These are phyloP conservation scores for Arthrobotrys iridis DNA, from an alignment of 2,329 filamentous ascomycete genomes.

Conservation along the genomic window DNA sequence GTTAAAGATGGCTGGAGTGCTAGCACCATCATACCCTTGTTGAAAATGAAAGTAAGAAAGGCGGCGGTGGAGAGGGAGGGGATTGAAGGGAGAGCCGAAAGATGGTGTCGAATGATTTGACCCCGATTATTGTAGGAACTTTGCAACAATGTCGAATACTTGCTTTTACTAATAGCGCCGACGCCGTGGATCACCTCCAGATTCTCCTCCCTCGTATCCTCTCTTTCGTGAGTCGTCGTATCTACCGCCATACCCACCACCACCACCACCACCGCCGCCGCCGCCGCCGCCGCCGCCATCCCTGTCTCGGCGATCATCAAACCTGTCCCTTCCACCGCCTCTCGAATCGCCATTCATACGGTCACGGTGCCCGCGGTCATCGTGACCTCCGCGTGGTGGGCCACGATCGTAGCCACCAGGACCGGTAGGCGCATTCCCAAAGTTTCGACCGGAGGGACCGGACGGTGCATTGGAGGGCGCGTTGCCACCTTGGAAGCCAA, in stretches of 20 bases:
- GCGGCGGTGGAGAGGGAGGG: constrained; percentile 7
- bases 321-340: constrained; percentile 55
- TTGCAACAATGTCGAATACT: constrained; percentile 18
- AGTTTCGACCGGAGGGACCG: constrained; percentile 68
- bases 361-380: constrained; percentile 48
- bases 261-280: constrained; percentile 32
- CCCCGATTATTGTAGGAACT: neutral
- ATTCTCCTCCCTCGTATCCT: constrained; percentile 54
- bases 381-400: constrained; percentile 40
- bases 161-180: constrained; percentile 46
- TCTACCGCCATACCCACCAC: constrained; percentile 46
- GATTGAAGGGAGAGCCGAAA: constrained; percentile 4
- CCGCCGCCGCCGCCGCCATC: constrained; percentile 53
- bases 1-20: constrained; percentile 54
- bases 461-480: constrained; percentile 70
- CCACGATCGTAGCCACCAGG: constrained; percentile 58
- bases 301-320: constrained; percentile 54
- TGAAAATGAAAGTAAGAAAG: constrained; percentile 20
- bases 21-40: constrained; percentile 53
- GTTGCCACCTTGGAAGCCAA: constrained; percentile 69
- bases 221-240: constrained; percentile 53
- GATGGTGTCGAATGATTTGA: neutral
- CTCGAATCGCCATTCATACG: constrained; percentile 54
- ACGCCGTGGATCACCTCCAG: constrained; percentile 47
- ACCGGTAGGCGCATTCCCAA: constrained; percentile 63